These are phyloP conservation scores for Arachnomyces sp. DNA, from an alignment of 2,329 filamentous ascomycete species.

Conservation along the genomic window DNA sequence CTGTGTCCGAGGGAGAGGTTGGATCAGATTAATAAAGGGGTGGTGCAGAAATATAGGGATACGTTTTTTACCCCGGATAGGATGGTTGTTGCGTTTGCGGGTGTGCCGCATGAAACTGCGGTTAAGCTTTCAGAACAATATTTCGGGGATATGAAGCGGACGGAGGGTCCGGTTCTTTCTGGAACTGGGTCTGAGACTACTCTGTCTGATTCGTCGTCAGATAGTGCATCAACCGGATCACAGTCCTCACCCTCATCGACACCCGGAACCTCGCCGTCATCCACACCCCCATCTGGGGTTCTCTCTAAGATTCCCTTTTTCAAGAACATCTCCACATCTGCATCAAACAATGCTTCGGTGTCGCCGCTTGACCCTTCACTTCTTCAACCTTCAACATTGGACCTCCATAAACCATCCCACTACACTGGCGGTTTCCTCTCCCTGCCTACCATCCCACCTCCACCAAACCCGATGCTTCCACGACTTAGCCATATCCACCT, in stretches of 20 bases:
- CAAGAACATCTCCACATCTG: constrained; percentile 76
- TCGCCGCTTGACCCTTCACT: constrained; percentile 44
- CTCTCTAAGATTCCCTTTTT: constrained; percentile 82
- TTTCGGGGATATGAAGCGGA: constrained; percentile 80
- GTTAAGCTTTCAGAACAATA: constrained; percentile 71
- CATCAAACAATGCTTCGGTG: constrained; percentile 53
- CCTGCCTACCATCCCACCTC: constrained; percentile 71
- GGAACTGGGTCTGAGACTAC: constrained; percentile 52
- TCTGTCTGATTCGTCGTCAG: constrained; percentile 31
- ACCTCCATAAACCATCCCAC: constrained; percentile 60
- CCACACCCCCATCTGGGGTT: constrained; percentile 48
- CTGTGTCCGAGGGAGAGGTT: constrained; percentile 83
- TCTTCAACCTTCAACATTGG: constrained; percentile 39
- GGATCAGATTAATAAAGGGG: constrained; percentile 61
- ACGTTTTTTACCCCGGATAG: constrained; percentile 82
- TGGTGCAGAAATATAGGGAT: constrained; percentile 70
- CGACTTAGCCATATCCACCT: constrained; percentile 88
- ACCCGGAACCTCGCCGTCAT: constrained; percentile 19
- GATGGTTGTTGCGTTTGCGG: constrained; percentile 92
- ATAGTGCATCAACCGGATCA: constrained; percentile 25
- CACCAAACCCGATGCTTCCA: constrained; percentile 67
- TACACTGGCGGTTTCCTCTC: constrained; percentile 94
- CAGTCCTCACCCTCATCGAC: constrained; percentile 36
- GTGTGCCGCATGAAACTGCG: constrained; percentile 74
- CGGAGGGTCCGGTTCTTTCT: constrained; percentile 44